Evolutionary conservation across 2,329 filamentous ascomycete species (phyloP).

Genomic region (Cryphonectria carpinicola): DNA sequence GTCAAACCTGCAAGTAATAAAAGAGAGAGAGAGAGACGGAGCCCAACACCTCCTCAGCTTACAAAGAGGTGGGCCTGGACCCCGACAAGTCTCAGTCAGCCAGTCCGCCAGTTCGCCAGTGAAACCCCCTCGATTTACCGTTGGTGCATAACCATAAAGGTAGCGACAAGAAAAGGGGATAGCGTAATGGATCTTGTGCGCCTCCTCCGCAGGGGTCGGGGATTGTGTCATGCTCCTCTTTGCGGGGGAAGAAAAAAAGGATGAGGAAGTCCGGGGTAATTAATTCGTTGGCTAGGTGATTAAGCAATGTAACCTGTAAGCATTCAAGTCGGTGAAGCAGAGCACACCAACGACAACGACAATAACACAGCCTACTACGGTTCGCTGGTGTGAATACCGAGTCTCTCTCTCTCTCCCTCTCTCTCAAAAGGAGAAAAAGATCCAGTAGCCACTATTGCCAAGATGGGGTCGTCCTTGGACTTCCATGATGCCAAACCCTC

Average conservation of each 20-base stretch:
- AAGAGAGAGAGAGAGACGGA: too few species aligned
- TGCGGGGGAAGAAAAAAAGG: neutral
- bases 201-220: too few species aligned
- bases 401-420: neutral
- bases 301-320: neutral
- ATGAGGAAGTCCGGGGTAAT: neutral
- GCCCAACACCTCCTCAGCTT: too few species aligned
- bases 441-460: neutral
- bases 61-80: too few species aligned
- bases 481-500: conserved; percentile 29
- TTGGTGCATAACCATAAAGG: too few species aligned
- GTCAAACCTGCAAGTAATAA: too few species aligned
- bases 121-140: too few species aligned
- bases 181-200: neutral
- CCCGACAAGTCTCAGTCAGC: too few species aligned
- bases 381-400: neutral
- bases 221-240: neutral
- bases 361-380: neutral
- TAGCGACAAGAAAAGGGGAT: neutral
- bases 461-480: conserved; percentile 18
- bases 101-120: too few species aligned
- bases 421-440: too few species aligned
- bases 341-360: neutral
- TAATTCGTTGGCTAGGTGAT: neutral
- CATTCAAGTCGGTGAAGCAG: neutral